Evolutionary conservation across 768 basidiomycete species (phyloP), one percentile per base, ranked within the genome.

Genomic region (Lepiota venenata): DNA sequence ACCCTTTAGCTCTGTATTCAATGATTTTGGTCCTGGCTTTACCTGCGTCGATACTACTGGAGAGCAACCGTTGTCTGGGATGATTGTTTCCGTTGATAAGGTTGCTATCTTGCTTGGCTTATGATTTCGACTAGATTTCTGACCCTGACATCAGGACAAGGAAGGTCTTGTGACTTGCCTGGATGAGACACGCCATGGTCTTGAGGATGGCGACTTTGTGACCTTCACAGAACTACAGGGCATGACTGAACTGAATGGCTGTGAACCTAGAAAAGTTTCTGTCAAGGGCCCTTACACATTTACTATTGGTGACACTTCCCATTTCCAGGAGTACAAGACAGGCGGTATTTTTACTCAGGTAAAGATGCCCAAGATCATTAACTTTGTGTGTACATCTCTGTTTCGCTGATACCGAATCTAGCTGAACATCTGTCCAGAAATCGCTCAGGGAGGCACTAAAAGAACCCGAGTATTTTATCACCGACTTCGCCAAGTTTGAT

Each of bases 251-350:
- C 71, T 98, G 29, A 98, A 98, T 61, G 88, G 77, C 3, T 92
- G 91, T 64, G 90, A 95, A 65, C 93, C 97, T 15, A 80, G 93
- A 49, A 98, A 95, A 69, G 73, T 99, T 36, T 76, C 88, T 14
- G 93, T 96, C 58, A 98, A 96, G 65, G 97, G 96, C 2, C 97
- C 97, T 0, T 99, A 98, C 67, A 98, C 97, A 0, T 99, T 99
- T 71, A 77, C 88, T 27, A 96, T 99, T 54, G 96, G 97, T 2
- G 92, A 97, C 67, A 98, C 95, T 2, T 81, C 85, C 27, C 78
- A 78, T 35, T 66, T 97, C 10, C 77, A 85, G 22, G 77, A 82
- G 42, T 98, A 98, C 72, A 82, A 85, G 60, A 66, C 82, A 25
- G 97, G 96, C 21, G 97, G 97, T 36, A 88, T 95, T 57, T 99